Base-by-base conservation (phyloP, 2,329 filamentous ascomycete species). In the Clarireedia sp. region DNA sequence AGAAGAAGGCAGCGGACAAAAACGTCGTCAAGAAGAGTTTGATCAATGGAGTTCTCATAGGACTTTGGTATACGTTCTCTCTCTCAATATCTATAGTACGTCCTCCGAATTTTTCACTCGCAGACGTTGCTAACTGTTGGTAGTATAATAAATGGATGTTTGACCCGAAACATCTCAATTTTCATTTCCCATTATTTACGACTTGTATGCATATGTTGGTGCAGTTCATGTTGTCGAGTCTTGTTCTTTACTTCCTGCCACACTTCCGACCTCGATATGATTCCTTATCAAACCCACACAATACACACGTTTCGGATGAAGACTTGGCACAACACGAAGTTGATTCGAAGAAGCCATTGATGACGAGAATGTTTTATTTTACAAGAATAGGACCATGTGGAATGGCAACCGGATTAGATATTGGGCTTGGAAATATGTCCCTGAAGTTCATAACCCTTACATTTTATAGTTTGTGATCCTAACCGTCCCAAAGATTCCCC, bases 81-180 rank as follows among this genome's bases (percentile, higher is more conserved):
- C 80, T 97, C 62, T 90, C 89, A 49, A 96, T 96, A 69, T 95
- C 90, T 59, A 79, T 96, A 65, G 88, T 92, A 78, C 75, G 86
- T 76, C 41, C 41, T 51, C 43, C 19, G 29, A 29, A 41, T 8
- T 24, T 9, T 12, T 3, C 49, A 36, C 37, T 48, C 23, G n/a
- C 9, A 48, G 26, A 51, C 43, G 14, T 51, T 24, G 26, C 51
- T 62, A 56, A 57, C 51, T 36, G 45, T 40, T 29, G 21, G 38
- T 64, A 94, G 86, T 99, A 97, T 78, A 99, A 99, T 79, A 97
- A 96, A 75, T 97, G 94, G 94, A 97, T 99, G 92, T 97, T 99
- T 73, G 88, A 89, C 66, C 80, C 86, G 59, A 80, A 86, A 63
- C 83, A 87, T 62, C 81, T 95, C 63, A 86, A 96, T 72, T 99